phyloP scores from a whole-genome alignment of 805 yeast genomes.

The Dipodascopsis uninucleata region DNA sequence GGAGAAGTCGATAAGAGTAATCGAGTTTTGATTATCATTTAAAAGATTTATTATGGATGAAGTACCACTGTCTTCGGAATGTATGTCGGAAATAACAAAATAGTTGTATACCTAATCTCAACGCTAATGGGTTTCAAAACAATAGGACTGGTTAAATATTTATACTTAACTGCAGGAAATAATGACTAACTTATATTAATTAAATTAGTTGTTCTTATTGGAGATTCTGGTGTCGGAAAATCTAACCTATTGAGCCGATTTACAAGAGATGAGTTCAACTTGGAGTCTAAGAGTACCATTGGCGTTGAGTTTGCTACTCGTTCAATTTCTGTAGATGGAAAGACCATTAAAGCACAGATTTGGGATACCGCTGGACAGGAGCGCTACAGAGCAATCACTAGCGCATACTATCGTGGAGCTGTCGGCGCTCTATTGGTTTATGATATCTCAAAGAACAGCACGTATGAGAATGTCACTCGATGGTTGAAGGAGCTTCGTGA shows the following conservation, averaged over 20 bases:
- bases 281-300: constrained; percentile 90
- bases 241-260: constrained; percentile 89
- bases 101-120: too few species aligned
- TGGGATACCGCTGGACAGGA: constrained; percentile 99
- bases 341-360: constrained; percentile 92
- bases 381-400: constrained; percentile 94
- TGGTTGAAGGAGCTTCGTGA: constrained; percentile 93
- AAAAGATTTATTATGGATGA: too few species aligned
- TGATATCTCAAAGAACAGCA: constrained; percentile 92
- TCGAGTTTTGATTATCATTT: too few species aligned
- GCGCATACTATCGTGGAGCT: constrained; percentile 97
- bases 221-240: constrained; percentile 97
- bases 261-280: constrained; percentile 92
- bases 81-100: too few species aligned
- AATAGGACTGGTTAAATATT: too few species aligned
- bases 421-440: constrained; percentile 95
- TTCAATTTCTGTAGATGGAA: constrained; percentile 90
- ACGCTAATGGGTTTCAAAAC: too few species aligned
- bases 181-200: too few species aligned
- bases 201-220: constrained; percentile 74
- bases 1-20: too few species aligned
- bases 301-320: constrained; percentile 98
- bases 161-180: too few species aligned
- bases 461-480: constrained; percentile 81
- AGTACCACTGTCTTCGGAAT: too few species aligned